phyloP scores from a whole-genome alignment of 1,284 basidiomycete species.

The Ceraceosorus bombacis region DNA sequence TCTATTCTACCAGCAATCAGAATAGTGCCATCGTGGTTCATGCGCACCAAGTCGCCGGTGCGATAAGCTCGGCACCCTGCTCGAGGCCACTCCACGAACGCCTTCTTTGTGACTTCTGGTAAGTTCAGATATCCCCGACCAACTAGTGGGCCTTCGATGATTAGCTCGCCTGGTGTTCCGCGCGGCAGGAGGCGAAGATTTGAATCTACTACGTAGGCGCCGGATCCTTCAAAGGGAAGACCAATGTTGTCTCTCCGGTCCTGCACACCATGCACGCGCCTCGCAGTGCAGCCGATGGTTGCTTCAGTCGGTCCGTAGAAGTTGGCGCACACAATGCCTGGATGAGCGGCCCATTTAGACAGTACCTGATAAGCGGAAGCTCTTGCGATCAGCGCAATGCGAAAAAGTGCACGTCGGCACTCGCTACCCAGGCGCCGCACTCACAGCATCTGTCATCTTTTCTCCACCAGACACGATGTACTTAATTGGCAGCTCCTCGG shows the following conservation, averaged over 20 bases:
- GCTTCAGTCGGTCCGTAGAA: conserved; percentile 45
- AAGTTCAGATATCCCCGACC: conserved; percentile 14
- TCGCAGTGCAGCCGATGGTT: conserved; percentile 40
- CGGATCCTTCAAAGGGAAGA: conserved; percentile 19
- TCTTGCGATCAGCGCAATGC: neutral
- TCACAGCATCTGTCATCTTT: conserved; percentile 9
- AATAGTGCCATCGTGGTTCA: conserved; percentile 9
- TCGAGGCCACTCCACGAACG: conserved; percentile 15
- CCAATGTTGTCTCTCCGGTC: conserved; percentile 24
- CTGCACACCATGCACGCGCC: neutral
- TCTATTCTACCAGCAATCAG: conserved; percentile 21
- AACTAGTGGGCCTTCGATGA: conserved; percentile 36
- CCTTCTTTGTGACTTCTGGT: neutral
- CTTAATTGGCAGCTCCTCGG: neutral
- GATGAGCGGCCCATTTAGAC: conserved; percentile 9
- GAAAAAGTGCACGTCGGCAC: neutral
- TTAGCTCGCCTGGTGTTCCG: conserved; percentile 40
- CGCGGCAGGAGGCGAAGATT: conserved; percentile 8
- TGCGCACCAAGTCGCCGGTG: conserved; percentile 39
- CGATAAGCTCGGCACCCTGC: conserved; percentile 20
- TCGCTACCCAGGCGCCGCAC: neutral
- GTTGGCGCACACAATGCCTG: conserved; percentile 24
- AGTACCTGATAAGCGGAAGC: neutral
- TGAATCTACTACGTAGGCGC: conserved; percentile 15
- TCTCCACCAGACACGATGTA: conserved; percentile 7